Conservation (phyloP, 1,284 basidiomycete species). For the Xanthoconium separans region DNA sequence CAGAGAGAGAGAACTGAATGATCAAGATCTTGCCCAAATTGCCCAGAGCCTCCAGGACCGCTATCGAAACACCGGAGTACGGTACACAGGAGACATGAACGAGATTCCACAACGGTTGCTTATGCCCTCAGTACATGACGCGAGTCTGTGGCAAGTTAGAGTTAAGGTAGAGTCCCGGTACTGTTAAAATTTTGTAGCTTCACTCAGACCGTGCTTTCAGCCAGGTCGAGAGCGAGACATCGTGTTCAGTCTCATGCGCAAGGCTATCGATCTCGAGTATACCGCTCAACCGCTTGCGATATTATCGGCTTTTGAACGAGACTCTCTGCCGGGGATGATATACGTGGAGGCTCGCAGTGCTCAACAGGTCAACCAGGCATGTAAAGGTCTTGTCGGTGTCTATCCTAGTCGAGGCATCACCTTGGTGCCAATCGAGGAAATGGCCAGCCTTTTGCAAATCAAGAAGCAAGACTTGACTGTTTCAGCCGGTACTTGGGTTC, state of each 20-base stretch:
- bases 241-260: constrained; percentile 93
- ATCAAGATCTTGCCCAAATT: constrained; percentile 84
- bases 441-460: constrained; percentile 95
- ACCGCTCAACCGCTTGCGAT: constrained; percentile 80
- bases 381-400: constrained; percentile 89
- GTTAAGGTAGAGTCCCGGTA: constrained; percentile 73
- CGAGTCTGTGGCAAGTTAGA: constrained; percentile 93
- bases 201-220: constrained; percentile 39
- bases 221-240: constrained; percentile 91
- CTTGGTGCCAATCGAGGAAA: constrained; percentile 96
- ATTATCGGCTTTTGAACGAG: constrained; percentile 92
- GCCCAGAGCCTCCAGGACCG: constrained; percentile 84
- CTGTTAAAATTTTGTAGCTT: not conserved
- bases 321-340: constrained; percentile 93
- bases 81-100: constrained; percentile 89
- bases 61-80: constrained; percentile 67
- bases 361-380: constrained; percentile 83
- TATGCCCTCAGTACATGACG: constrained; percentile 97
- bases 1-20: constrained; percentile 73
- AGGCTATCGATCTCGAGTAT: constrained; percentile 80
- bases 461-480: constrained; percentile 92
- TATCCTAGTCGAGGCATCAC: constrained; percentile 80
- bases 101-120: constrained; percentile 89
- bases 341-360: constrained; percentile 93
- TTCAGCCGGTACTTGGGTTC: constrained; percentile 90